Evolutionary conservation across 768 basidiomycete species (phyloP).

Genomic region (Tricholoma saponaceum): DNA sequence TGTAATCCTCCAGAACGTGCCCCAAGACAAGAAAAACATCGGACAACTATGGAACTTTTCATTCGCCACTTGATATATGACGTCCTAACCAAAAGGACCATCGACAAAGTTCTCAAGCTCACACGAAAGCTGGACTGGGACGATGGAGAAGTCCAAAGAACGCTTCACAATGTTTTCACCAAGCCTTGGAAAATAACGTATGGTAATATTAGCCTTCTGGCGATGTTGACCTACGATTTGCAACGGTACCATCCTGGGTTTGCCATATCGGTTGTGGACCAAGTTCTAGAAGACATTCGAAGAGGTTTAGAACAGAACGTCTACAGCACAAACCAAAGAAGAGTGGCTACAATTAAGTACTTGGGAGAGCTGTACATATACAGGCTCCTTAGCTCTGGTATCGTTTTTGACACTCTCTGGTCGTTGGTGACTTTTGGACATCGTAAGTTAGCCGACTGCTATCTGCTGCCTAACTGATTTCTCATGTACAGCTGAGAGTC

Average conservation of each 20-base stretch:
- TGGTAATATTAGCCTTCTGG: slow-evolving; percentile 81
- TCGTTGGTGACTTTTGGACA: slow-evolving; percentile 93
- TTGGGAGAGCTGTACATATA: slow-evolving; percentile 98
- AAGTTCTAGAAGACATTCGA: slow-evolving; percentile 90
- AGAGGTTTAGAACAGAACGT: slow-evolving; percentile 90
- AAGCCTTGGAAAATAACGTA: slow-evolving; percentile 98
- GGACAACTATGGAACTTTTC: slow-evolving; percentile 86
- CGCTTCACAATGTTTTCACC: slow-evolving; percentile 87
- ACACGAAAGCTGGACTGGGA: slow-evolving; percentile 96
- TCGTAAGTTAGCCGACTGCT: slow-evolving; percentile 53
- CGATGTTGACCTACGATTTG: slow-evolving; percentile 93
- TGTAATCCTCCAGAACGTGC: slow-evolving; percentile 96
- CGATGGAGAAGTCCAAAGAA: slow-evolving; percentile 53
- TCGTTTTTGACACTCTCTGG: slow-evolving; percentile 95
- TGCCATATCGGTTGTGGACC: slow-evolving; percentile 84
- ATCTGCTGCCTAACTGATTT: slow-evolving; percentile 7
- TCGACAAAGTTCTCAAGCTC: slow-evolving; percentile 93
- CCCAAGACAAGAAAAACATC: slow-evolving; percentile 80
- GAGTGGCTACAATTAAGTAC: slow-evolving; percentile 90
- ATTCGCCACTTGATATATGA: slow-evolving; percentile 94
- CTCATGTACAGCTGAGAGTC: slow-evolving; percentile 67
- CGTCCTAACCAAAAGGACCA: slow-evolving; percentile 86
- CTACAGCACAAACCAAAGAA: slow-evolving; percentile 92
- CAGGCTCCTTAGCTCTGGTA: slow-evolving; percentile 79
- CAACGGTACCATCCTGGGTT: slow-evolving; percentile 92